Conservation (phyloP, 129 eudicot genomes). For the Mikania micrantha region DNA sequence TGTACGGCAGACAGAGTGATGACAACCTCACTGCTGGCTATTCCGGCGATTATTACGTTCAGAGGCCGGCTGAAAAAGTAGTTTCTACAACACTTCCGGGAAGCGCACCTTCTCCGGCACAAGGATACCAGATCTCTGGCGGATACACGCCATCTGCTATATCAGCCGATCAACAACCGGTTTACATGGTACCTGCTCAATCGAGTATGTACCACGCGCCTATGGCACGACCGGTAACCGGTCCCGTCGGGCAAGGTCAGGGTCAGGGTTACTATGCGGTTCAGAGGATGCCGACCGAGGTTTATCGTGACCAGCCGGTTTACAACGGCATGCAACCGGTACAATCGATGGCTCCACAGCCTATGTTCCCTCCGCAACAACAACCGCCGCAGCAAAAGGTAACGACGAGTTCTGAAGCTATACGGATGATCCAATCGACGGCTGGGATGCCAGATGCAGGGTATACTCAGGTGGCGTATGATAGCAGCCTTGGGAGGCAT, state of each 20-base stretch:
- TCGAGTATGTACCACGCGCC: constrained; percentile 57
- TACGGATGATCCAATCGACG: constrained; percentile 45
- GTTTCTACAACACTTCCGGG: constrained; percentile 32
- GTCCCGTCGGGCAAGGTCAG: constrained; percentile 32
- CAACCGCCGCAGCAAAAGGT: constrained; percentile 22
- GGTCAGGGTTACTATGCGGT: constrained; percentile 65
- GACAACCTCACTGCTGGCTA: constrained; percentile 31
- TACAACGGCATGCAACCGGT: constrained; percentile 45
- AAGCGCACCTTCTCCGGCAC: constrained; percentile 27
- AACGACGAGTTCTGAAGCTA: constrained; percentile 43
- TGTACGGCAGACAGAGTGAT: constrained; percentile 51
- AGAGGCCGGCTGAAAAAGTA: constrained; percentile 41
- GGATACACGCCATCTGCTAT: constrained; percentile 34
- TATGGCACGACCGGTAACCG: constrained; percentile 51
- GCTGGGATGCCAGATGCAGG: constrained; percentile 41
- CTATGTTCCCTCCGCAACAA: constrained; percentile 23
- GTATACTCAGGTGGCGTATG: constrained; percentile 63
- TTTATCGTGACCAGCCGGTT: constrained; percentile 64
- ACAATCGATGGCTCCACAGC: constrained; percentile 33
- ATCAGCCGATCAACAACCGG: constrained; percentile 51
- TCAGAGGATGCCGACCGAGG: constrained; percentile 59
- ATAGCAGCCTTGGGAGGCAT: constrained; percentile 58
- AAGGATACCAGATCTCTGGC: constrained; percentile 50
- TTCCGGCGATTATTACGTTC: constrained; percentile 52
- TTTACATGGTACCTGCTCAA: constrained; percentile 60